Evolutionary conservation across 257 asterid genomes (phyloP), one percentile per base, ranked within the genome.

Genomic region (Solanum verrucosum): DNA sequence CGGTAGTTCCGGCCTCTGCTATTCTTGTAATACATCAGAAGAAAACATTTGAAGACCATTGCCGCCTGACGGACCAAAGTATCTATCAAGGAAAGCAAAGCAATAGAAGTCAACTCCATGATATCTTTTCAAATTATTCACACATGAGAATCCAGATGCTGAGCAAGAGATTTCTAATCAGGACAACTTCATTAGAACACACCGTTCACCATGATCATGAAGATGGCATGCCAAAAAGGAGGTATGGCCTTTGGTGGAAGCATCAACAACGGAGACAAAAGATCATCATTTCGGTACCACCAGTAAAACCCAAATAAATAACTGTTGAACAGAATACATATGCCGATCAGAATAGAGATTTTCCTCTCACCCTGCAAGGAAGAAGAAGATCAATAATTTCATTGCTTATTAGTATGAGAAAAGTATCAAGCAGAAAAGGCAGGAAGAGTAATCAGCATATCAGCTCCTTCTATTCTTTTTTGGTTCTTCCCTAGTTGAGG

Each of bases 121-220:
- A 72, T 87, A 75, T 88, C 65, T 89, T 56, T 81, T 86, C 74
- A 68, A 86, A 74, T 13, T 81, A 42, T 59, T 83, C 81, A 87
- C 20, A 75, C 78, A 86, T 83, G 67, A 78, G 88, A 71, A 20
- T 88, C 86, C 44, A 84, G 35, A 60, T 21, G 4, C 68, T 38
- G 81, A 60, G 40, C 27, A 38, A 59, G 68, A 84, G 34, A 89
- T 59, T 35, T 82, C 37, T 34, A 46, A 65, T 70, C 11, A 85
- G 78, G 68, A 77, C 44, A 72, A 84, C 33, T 37, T 40, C 79
- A 88, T 84, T 56, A 90, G 84, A 87, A 87, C 95, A 37, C 89
- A 96, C 99, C 99, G 88, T 96, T 96, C 88, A 93, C 96, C 98
- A 96, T 92, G 93, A 96, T 93, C 83, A 96, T 92, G 88, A 96